Conservation (phyloP, 2,329 filamentous ascomycete species). For the Huntiella omanensis region DNA sequence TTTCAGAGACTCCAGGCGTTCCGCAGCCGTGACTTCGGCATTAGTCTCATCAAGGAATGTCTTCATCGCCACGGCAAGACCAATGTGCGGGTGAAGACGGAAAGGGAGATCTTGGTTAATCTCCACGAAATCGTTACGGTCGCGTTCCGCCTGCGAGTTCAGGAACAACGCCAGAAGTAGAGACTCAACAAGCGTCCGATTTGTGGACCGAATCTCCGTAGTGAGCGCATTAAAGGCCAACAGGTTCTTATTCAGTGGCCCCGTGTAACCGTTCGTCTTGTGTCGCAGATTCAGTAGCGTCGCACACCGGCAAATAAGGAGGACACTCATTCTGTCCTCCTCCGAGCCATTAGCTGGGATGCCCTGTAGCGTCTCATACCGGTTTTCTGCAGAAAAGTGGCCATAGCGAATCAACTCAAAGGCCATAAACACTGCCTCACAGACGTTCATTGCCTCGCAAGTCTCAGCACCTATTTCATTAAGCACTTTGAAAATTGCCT, state of each 20-base stretch:
- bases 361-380: constrained; percentile 34
- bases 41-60: constrained; percentile 54
- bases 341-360: constrained; percentile 38
- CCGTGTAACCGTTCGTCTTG: constrained; percentile 75
- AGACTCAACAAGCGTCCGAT: constrained; percentile 72
- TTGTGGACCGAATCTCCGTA: constrained; percentile 55
- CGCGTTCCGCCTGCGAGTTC: constrained; percentile 57
- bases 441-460: constrained; percentile 29
- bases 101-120: constrained; percentile 61
- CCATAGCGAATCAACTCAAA: constrained; percentile 71
- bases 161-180: constrained; percentile 65
- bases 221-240: constrained; percentile 73
- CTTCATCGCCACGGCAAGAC: constrained; percentile 61
- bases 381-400: constrained; percentile 52
- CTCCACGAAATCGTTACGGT: constrained; percentile 44
- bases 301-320: constrained; percentile 72
- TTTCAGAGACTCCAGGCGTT: constrained; percentile 25
- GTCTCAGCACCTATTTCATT: constrained; percentile 28
- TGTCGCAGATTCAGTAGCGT: constrained; percentile 70
- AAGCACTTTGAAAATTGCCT: constrained; percentile 44
- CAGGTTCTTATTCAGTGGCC: constrained; percentile 77
- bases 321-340: constrained; percentile 57
- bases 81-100: constrained; percentile 50
- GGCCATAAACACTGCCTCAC: constrained; percentile 65
- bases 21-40: constrained; percentile 32